These are phyloP conservation scores for Metschnikowia orientalis DNA, from an alignment of 805 yeast species.

Conservation along the genomic window DNA sequence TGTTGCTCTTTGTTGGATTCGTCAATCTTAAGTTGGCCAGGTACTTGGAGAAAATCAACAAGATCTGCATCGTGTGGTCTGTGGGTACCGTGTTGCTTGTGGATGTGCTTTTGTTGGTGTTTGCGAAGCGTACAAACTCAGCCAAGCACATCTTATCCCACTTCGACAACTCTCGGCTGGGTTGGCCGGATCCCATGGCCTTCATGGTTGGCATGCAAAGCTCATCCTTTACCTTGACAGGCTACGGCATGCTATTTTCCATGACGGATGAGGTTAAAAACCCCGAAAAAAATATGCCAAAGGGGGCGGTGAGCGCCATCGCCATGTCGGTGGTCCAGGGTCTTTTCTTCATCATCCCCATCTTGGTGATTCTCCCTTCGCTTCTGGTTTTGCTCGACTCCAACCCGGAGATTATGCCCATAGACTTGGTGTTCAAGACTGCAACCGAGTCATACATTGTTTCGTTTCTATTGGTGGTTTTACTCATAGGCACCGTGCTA, in stretches of 20 bases:
- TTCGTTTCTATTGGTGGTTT: constrained; percentile 61
- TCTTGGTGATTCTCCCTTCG: constrained; percentile 69
- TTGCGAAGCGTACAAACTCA: constrained; percentile 55
- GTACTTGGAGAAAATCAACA: constrained; percentile 59
- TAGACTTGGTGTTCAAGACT: constrained; percentile 67
- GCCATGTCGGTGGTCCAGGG: constrained; percentile 65
- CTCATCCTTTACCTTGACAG: constrained; percentile 74
- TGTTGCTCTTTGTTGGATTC: constrained; percentile 57
- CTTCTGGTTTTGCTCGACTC: constrained; percentile 51
- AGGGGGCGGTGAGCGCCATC: constrained; percentile 65
- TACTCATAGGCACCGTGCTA: constrained; percentile 63
- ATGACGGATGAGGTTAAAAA: constrained; percentile 76
- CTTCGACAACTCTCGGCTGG: constrained; percentile 69
- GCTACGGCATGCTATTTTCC: constrained; percentile 77
- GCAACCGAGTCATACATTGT: constrained; percentile 66
- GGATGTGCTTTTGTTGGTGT: constrained; percentile 57
- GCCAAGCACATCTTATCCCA: constrained; percentile 55
- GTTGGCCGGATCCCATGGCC: constrained; percentile 69
- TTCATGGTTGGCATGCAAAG: constrained; percentile 76
- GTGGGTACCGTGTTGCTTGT: constrained; percentile 64
- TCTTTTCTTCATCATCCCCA: constrained; percentile 64
- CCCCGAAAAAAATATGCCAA: constrained; percentile 72
- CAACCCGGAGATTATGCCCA: constrained; percentile 67
- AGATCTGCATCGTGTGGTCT: constrained; percentile 71
- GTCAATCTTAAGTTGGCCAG: constrained; percentile 59